These are phyloP conservation scores for Kockiozyma suomiensis DNA, from an alignment of 805 yeast genomes.

Conservation along the genomic window DNA sequence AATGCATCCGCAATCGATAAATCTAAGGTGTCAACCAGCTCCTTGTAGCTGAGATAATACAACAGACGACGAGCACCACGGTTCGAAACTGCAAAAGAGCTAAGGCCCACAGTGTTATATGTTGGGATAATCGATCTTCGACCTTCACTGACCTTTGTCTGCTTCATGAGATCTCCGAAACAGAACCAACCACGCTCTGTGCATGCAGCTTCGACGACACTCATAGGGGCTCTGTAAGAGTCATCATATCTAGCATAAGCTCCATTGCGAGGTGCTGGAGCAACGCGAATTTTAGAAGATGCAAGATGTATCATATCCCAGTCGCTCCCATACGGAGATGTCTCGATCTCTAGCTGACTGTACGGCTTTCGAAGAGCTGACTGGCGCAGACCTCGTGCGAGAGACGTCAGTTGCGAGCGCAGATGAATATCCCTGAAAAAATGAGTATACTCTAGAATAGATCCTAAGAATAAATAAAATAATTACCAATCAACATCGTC, in stretches of 20 bases:
- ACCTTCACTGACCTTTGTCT: not conserved
- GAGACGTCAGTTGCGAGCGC: not conserved
- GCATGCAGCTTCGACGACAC: slow-evolving; percentile 8
- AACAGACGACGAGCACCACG: slow-evolving; percentile 24
- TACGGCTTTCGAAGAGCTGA: not conserved
- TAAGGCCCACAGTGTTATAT: slow-evolving; percentile 8
- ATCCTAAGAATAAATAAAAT: not conserved
- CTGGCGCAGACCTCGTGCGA: slow-evolving; percentile 12
- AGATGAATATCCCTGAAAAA: slow-evolving; percentile 10
- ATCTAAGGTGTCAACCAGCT: slow-evolving; percentile 21
- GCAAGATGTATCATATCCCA: slow-evolving; percentile 24
- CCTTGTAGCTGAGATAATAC: slow-evolving; percentile 11
- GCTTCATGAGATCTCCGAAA: slow-evolving; percentile 4
- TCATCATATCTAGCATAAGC: slow-evolving; percentile 1
- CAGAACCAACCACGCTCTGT: slow-evolving; percentile 12
- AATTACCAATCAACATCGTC: slow-evolving; percentile 21
- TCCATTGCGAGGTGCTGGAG: slow-evolving; percentile 1
- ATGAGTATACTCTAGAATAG: not conserved
- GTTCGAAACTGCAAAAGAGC: slow-evolving; percentile 13
- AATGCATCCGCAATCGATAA: slow-evolving; percentile 8
- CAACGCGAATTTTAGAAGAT: not conserved
- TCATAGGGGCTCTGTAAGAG: not conserved
- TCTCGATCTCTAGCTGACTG: slow-evolving; percentile 7
- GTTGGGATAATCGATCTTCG: slow-evolving; percentile 13
- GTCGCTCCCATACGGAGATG: slow-evolving; percentile 24